Conservation (phyloP, 495 filamentous ascomycete genomes). For the Podospora fimiseda region DNA sequence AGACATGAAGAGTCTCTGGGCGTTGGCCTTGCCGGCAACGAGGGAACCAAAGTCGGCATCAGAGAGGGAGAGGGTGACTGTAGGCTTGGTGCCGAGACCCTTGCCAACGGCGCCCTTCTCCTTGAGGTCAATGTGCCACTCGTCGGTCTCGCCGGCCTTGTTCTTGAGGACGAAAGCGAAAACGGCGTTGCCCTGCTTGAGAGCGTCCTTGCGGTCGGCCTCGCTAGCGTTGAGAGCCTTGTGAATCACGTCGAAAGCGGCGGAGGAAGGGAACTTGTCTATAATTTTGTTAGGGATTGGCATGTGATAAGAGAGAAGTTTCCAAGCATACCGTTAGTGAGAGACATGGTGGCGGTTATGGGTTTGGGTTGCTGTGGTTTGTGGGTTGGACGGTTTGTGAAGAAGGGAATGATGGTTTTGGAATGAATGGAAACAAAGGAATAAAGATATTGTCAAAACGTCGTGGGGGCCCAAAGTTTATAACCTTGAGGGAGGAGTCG, state of each 20-base stretch:
- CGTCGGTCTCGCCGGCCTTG: constrained; percentile 63
- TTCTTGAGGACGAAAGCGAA: constrained; percentile 94
- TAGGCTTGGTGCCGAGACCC: constrained; percentile 68
- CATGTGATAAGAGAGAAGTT: neutral
- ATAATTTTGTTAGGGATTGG: constrained; percentile 7
- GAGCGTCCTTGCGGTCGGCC: constrained; percentile 74
- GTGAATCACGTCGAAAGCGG: constrained; percentile 85
- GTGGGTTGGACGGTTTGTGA: neutral
- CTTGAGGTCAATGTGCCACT: constrained; percentile 96
- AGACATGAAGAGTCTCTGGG: constrained; percentile 91
- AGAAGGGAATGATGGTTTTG: neutral
- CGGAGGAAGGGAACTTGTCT: constrained; percentile 88
- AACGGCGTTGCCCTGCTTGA: constrained; percentile 79
- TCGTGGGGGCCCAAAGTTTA: constrained; percentile 1
- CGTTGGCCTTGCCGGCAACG: constrained; percentile 82
- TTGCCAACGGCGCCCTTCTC: constrained; percentile 75
- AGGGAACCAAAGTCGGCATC: constrained; percentile 82
- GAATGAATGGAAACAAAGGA: neutral
- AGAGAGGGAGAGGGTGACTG: constrained; percentile 77
- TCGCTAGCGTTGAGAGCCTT: constrained; percentile 60
- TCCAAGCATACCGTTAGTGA: constrained; percentile 62
- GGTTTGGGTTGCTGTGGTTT: constrained; percentile 5
- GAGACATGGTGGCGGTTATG: constrained; percentile 57
- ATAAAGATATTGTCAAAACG: neutral
- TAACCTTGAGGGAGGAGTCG: constrained; percentile 3